phyloP scores from a whole-genome alignment of 176 grass and related monocot species.

The Oryza officinalis region DNA sequence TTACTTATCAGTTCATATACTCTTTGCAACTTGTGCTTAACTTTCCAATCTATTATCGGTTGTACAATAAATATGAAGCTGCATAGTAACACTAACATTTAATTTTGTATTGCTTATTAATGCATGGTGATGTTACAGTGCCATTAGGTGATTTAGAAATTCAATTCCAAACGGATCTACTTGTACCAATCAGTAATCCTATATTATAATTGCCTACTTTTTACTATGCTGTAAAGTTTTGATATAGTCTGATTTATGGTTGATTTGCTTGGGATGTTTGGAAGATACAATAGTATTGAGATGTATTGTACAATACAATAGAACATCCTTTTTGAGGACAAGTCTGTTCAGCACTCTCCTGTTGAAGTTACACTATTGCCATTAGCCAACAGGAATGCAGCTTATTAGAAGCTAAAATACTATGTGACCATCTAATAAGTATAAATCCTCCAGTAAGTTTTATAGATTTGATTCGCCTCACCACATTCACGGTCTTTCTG shows the following conservation, averaged over 20 bases:
- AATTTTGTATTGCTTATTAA: slow-evolving; percentile 15
- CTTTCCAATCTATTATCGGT: slow-evolving; percentile 4
- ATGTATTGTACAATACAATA: slow-evolving; percentile 31
- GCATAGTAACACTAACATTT: slow-evolving; percentile 10
- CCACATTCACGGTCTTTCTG: not conserved
- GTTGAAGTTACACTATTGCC: slow-evolving; percentile 38
- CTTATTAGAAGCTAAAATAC: slow-evolving; percentile 52
- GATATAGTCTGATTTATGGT: slow-evolving; percentile 33
- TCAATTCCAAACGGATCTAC: not conserved
- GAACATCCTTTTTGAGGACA: slow-evolving; percentile 16
- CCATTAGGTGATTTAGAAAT: slow-evolving; percentile 11
- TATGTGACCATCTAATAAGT: slow-evolving; percentile 46
- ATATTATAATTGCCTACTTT: not conserved
- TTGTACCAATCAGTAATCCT: not conserved
- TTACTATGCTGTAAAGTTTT: slow-evolving; percentile 29
- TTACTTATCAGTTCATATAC: not conserved
- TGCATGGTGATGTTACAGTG: not conserved
- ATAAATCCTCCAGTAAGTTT: slow-evolving; percentile 41
- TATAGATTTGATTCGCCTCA: slow-evolving; percentile 15
- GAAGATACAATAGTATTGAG: slow-evolving; percentile 21
- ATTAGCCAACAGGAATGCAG: slow-evolving; percentile 36
- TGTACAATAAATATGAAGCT: not conserved
- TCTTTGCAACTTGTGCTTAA: slow-evolving; percentile 1
- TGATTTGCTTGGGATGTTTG: slow-evolving; percentile 40
- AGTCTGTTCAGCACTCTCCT: slow-evolving; percentile 33